Evolutionary conservation across 1,284 basidiomycete species (phyloP).

Genomic region (Ganoderma boninense): DNA sequence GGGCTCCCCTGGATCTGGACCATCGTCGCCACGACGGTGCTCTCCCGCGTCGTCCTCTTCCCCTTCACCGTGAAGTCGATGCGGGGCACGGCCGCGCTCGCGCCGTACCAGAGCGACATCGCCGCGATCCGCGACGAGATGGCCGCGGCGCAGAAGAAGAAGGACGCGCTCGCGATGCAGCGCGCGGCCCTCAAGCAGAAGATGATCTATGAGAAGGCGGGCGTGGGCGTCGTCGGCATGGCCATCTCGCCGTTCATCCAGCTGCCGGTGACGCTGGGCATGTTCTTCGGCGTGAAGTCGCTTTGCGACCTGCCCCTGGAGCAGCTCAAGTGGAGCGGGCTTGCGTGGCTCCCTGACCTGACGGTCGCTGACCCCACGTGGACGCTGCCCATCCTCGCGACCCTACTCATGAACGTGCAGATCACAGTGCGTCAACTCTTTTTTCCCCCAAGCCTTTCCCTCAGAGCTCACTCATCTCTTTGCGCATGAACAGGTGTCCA

Average conservation of each 20-base stretch:
- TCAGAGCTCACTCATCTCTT: background rate
- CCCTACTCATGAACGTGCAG: conserved; percentile 75
- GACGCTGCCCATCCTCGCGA: conserved; percentile 75
- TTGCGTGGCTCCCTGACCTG: conserved; percentile 82
- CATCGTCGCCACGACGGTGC: conserved; percentile 76
- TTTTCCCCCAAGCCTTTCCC: no score
- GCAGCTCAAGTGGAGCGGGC: conserved; percentile 82
- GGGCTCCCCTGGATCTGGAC: conserved; percentile 90
- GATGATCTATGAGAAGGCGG: conserved; percentile 73
- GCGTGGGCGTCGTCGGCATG: conserved; percentile 70
- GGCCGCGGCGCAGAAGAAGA: conserved; percentile 43
- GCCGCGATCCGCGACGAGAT: conserved; percentile 61
- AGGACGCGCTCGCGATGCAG: conserved; percentile 65
- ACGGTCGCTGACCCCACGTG: conserved; percentile 83
- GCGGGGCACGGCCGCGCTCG: conserved; percentile 77
- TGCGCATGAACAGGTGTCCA: conserved; percentile 53
- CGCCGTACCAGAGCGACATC: conserved; percentile 69
- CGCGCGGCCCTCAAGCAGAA: conserved; percentile 63
- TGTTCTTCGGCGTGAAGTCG: conserved; percentile 86
- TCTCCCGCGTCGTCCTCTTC: conserved; percentile 75
- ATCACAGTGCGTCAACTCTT: conserved; percentile 60
- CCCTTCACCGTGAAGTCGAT: conserved; percentile 75
- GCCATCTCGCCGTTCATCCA: conserved; percentile 75
- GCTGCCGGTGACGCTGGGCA: conserved; percentile 81
- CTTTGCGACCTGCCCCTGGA: conserved; percentile 78